A percentile compares a stretch with the other conserved stretches of the same genome.
These are phyloP conservation scores for Apiospora rasikravindrae DNA, from an alignment of 2,329 filamentous ascomycete species.

Conservation along the genomic window DNA sequence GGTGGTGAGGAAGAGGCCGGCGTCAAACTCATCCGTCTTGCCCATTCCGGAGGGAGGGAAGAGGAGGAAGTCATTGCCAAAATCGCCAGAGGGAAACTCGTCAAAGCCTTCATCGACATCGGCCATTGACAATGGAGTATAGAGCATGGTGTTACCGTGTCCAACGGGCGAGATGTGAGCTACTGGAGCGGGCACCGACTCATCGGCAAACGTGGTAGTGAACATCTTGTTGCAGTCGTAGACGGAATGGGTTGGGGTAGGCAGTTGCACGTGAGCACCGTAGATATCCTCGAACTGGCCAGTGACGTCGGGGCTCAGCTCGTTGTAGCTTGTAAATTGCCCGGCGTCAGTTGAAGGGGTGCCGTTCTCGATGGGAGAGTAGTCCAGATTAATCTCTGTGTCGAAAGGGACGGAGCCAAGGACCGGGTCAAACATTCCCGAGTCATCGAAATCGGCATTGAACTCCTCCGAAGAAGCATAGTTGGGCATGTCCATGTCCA, in stretches of 20 bases:
- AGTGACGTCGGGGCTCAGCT: constrained; percentile 64
- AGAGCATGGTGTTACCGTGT: constrained; percentile 72
- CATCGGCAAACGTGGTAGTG: constrained; percentile 42
- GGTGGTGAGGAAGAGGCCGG: constrained; percentile 51
- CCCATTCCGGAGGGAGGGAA: constrained; percentile 51
- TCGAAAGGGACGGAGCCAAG: constrained; percentile 47
- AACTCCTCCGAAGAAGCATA: constrained; percentile 57
- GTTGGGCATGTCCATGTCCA: constrained; percentile 51
- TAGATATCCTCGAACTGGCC: constrained; percentile 68
- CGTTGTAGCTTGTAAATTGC: constrained; percentile 63
- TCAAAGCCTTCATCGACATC: constrained; percentile 71
- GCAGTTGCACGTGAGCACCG: constrained; percentile 61
- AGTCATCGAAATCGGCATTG: constrained; percentile 34
- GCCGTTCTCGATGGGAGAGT: constrained; percentile 56
- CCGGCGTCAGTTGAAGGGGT: constrained; percentile 52
- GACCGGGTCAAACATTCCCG: constrained; percentile 42
- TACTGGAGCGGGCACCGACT: constrained; percentile 46
- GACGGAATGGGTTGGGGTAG: constrained; percentile 51
- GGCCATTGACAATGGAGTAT: constrained; percentile 66
- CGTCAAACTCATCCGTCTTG: constrained; percentile 48
- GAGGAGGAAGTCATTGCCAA: constrained; percentile 67
- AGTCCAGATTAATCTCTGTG: constrained; percentile 42
- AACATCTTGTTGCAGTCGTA: constrained; percentile 51
- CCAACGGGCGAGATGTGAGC: constrained; percentile 71
- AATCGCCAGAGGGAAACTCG: constrained; percentile 53